Evolutionary conservation across 306 rosid genomes (phyloP), one percentile per base, ranked within the genome.

Genomic region (Prunus davidiana): DNA sequence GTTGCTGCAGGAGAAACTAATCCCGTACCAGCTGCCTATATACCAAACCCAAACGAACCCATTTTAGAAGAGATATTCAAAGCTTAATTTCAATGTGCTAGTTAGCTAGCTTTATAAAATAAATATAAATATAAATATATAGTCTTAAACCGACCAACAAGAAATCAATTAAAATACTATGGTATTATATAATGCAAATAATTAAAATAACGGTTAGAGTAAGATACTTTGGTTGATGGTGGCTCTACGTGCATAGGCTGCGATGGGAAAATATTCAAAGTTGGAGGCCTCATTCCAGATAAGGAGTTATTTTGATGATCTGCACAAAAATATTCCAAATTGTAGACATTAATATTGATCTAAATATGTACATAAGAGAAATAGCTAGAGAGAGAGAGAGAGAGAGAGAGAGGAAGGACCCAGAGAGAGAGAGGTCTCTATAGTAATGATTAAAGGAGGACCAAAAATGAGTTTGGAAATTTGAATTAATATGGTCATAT

Each of bases 191-290:
- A 28, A 51, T 65, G 34, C 12, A 27, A 62, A 55, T 10, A 15
- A 30, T 18, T 30, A 41, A 8, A 38, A 54, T 30, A 74, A 61
- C 78, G 69, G 78, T 47, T 61, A 61, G 60, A 61, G 60, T 16
- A 2, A 46, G 58, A 28, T 78, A 94, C 97, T 86, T 95, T 86
- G 47, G 91, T 77, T 63, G 96, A 88, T 50, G 90, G 80, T 56
- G 97, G 96, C 52, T 91, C 90, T 49, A 80, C 87, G 60, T 91
- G 93, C 99, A 96, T 96, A 74, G 99, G 99, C 82, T 88, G 91
- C 27, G 99, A 96, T 22, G 99, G 99, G 80, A 96, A 96, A 77
- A 96, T 96, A 84, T 96, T 96, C 84, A 96, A 86, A 78, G 98
- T 96, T 3, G 98, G 91, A 74, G 94, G 99, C 85, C 96, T 91